Conservation (phyloP, 768 basidiomycete species). For the Tulasnella calospora region DNA sequence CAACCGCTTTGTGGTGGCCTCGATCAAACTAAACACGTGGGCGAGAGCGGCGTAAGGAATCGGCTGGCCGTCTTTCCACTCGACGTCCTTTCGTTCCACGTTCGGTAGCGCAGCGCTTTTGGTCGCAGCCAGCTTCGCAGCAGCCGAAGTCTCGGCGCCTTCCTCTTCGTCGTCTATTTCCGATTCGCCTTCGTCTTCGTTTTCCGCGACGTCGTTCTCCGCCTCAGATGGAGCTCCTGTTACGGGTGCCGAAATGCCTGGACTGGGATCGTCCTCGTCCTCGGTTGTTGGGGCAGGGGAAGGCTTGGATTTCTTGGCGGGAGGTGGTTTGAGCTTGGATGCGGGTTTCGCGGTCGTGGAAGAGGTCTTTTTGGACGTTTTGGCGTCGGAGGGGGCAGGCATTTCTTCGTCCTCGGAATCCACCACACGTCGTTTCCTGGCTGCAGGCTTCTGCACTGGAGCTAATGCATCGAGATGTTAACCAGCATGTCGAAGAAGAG, state of each 20-base stretch:
- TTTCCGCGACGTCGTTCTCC: constrained; percentile 41
- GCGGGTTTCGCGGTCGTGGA: constrained; percentile 13
- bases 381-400: constrained; percentile 21
- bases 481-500: neutral
- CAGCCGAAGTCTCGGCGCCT: constrained; percentile 8
- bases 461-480: neutral
- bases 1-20: constrained; percentile 89
- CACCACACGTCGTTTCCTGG: constrained; percentile 41
- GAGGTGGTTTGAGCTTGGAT: constrained; percentile 35
- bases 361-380: constrained; percentile 27
- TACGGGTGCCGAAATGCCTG: constrained; percentile 36
- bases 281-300: constrained; percentile 32
- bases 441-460: constrained; percentile 6
- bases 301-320: constrained; percentile 41
- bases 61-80: constrained; percentile 70
- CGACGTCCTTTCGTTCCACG: constrained; percentile 19
- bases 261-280: constrained; percentile 33
- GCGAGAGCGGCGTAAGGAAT: constrained; percentile 93
- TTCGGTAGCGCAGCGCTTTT: constrained; percentile 25
- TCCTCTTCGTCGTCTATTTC: constrained; percentile 28
- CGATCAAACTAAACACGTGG: constrained; percentile 82
- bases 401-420: constrained; percentile 39
- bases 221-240: constrained; percentile 32
- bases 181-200: constrained; percentile 52
- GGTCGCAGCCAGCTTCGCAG: constrained; percentile 27